These are phyloP conservation scores for Coccomyxa subellipsoidea DNA, from an alignment of 163 green algal genomes.

Conservation along the genomic window DNA sequence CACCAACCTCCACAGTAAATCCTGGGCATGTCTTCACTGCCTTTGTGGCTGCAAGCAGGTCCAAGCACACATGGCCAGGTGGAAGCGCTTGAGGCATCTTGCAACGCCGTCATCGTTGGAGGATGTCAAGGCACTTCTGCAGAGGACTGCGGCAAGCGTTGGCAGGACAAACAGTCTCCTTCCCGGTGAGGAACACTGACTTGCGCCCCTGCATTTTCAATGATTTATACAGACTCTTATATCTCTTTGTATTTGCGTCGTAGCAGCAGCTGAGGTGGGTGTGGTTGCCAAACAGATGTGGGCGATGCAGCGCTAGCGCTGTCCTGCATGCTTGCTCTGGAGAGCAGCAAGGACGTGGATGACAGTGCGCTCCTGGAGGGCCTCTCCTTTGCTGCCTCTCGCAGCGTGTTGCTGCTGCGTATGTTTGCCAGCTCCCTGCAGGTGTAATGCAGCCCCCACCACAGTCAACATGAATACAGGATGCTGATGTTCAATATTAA, in stretches of 20 bases:
- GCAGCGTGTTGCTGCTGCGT: not conserved
- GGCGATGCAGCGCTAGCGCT: conserved; percentile 10
- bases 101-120: not conserved
- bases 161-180: not conserved
- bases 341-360: not conserved
- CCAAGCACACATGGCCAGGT: not conserved
- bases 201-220: too few relatives aligned
- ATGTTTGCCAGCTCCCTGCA: conserved; percentile 3
- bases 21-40: too few relatives aligned
- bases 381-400: not conserved
- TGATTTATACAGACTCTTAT: too few relatives aligned
- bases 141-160: not conserved
- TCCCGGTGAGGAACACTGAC: not conserved
- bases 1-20: too few relatives aligned
- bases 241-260: too few relatives aligned
- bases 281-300: not conserved
- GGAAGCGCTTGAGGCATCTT: not conserved
- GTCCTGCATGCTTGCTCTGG: conserved; percentile 6
- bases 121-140: not conserved
- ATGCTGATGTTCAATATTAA: too few relatives aligned
- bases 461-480: not conserved
- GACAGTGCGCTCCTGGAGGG: not conserved
- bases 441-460: not conserved
- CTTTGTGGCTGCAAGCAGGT: not conserved
- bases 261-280: not conserved